Conservation (phyloP, 2,329 filamentous ascomycete genomes). For the Cryphonectria parasitica region DNA sequence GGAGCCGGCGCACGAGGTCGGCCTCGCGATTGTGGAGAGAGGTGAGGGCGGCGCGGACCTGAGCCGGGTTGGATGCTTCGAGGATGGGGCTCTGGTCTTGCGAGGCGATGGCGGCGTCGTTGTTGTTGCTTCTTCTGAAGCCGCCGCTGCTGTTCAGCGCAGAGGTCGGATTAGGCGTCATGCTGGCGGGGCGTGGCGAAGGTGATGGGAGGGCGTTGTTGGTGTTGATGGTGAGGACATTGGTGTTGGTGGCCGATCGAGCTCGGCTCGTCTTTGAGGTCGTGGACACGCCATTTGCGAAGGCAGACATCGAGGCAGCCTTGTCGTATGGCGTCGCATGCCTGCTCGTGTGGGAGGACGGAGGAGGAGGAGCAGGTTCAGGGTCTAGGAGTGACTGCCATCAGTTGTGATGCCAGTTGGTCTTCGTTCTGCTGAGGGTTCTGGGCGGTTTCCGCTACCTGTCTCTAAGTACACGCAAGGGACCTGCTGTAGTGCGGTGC, state of each 20-base stretch:
- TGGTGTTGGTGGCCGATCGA: slow-evolving; percentile 29
- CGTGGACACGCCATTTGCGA: slow-evolving; percentile 48
- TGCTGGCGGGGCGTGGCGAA: slow-evolving; percentile 16
- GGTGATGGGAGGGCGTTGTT: slow-evolving; percentile 24
- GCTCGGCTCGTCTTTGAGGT: slow-evolving; percentile 33
- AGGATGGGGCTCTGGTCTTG: slow-evolving; percentile 52
- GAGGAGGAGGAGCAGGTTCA: slow-evolving; percentile 8
- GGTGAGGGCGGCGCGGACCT: slow-evolving; percentile 78
- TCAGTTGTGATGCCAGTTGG: slow-evolving; percentile 20
- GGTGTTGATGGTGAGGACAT: slow-evolving; percentile 31
- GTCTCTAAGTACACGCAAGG: background rate
- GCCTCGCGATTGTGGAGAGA: slow-evolving; percentile 77
- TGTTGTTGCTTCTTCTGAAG: slow-evolving; percentile 22
- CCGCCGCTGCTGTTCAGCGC: slow-evolving; percentile 22
- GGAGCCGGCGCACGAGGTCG: slow-evolving; percentile 72
- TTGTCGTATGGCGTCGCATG: slow-evolving; percentile 46
- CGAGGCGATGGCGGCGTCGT: slow-evolving; percentile 29
- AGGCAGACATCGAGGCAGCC: slow-evolving; percentile 52
- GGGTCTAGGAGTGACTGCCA: slow-evolving; percentile 24
- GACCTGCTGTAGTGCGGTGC: background rate
- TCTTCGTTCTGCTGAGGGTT: slow-evolving; percentile 2
- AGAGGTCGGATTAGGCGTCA: slow-evolving; percentile 20
- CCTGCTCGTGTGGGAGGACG: slow-evolving; percentile 37
- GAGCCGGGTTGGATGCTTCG: slow-evolving; percentile 73
- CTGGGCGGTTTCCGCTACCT: background rate